Evolutionary conservation across 768 basidiomycete species (phyloP), one percentile per base, ranked within the genome.

Genomic region (Psilocybe cyanescens): DNA sequence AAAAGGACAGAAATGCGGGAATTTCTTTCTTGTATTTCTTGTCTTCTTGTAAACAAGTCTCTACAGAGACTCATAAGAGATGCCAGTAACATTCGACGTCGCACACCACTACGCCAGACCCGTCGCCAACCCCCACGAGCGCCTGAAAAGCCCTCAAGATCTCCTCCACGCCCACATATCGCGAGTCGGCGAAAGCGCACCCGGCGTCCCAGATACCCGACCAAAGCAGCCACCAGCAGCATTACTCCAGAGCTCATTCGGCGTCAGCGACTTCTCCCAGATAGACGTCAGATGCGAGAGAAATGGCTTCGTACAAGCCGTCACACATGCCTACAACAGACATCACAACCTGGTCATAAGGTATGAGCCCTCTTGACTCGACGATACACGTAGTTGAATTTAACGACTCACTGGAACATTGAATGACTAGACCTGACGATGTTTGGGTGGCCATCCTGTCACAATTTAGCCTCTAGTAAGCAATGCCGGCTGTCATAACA

Each of bases 381-480:
- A 7, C 14, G n/a, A 4, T 28, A 5, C 14, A 3, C 31, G 3
- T 4, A 8, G 14, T 29, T n/a, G 3, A 44, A 14, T 24, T 12
- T 44, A 44, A 44, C 14, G 8, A 50, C 46, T 59, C 37, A 41
- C 24, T 12, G n/a, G 8, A 35, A 5, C 41, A 9, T 11, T 16
- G 17, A 11, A 45, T 45, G 39, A 12, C 8, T 49, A 70, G 70
- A 7, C 83, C 82, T 5, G 83, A 84, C 55, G 83, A 84, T 65
- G 74, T 84, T 37, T 84, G 83, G 80, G 67, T 78, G 2, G 75
- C 79, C 1, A 80, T 81, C 47, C 60, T 79, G 5, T 67, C 63
- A n/a, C 79, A 81, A 61, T 74, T 79, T 33, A 75, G 70, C 47
- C 73, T 76, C 60, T 80, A 78, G 72, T 72, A 51, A 14, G 67